Evolutionary conservation across 2,329 filamentous ascomycete genomes (phyloP).

Genomic region (Emericellopsis cladophorae): DNA sequence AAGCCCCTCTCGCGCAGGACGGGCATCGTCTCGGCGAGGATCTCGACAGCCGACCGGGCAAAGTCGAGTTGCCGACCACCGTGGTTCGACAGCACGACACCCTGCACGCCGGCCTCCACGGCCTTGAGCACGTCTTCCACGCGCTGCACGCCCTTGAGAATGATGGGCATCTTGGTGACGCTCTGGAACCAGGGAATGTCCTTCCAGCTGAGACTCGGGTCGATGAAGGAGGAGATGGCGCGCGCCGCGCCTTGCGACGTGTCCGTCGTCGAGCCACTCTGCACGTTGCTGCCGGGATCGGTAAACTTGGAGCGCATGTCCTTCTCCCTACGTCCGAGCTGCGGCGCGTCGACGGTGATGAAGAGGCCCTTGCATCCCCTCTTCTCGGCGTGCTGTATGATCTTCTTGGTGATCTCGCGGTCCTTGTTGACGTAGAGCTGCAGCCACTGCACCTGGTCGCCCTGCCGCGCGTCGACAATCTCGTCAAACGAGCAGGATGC

Average conservation of each 20-base stretch:
- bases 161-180: conserved; percentile 88
- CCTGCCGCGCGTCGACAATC: conserved; percentile 72
- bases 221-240: conserved; percentile 94
- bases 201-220: conserved; percentile 84
- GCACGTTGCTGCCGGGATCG: conserved; percentile 73
- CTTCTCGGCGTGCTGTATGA: conserved; percentile 81
- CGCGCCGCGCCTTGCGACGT: conserved; percentile 84
- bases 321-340: conserved; percentile 89
- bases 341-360: conserved; percentile 95
- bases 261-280: conserved; percentile 64
- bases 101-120: conserved; percentile 70
- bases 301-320: conserved; percentile 93
- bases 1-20: conserved; percentile 62
- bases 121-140: conserved; percentile 89
- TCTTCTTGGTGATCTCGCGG: conserved; percentile 75
- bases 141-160: conserved; percentile 92
- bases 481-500: conserved; percentile 97
- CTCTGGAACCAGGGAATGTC: conserved; percentile 87
- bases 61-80: conserved; percentile 91
- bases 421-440: conserved; percentile 98
- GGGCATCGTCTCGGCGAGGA: conserved; percentile 88
- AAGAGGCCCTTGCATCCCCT: conserved; percentile 92
- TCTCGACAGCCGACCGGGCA: conserved; percentile 76
- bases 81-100: conserved; percentile 91
- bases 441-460: conserved; percentile 85